Conservation (phyloP, 163 green algal species). For the Scenedesmus sp. region DNA sequence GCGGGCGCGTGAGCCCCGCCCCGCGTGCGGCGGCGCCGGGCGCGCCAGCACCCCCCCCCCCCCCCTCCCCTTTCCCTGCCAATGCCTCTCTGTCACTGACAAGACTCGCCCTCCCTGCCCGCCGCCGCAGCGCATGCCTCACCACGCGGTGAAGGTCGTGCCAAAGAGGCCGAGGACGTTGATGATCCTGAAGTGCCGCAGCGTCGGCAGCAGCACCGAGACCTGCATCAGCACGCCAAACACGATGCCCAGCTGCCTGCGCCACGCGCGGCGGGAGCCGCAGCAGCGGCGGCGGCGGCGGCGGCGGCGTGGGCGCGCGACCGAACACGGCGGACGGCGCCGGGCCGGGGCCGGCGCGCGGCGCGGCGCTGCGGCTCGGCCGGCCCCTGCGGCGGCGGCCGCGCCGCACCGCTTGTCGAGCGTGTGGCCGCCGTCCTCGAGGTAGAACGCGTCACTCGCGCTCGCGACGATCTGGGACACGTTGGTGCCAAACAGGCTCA, state of each 20-base stretch:
- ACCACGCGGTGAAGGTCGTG: constrained; percentile 38
- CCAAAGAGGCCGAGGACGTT: constrained; percentile 34
- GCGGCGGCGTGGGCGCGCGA: not conserved
- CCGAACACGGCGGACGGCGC: not conserved
- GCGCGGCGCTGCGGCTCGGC: not conserved
- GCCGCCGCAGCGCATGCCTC: not conserved
- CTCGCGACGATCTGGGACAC: constrained; percentile 35
- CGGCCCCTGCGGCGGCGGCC: not conserved
- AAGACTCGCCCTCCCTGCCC: too few species aligned
- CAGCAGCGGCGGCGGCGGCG: not conserved
- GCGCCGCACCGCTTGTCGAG: constrained; percentile 22
- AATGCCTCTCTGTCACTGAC: not conserved
- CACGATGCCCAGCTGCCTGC: constrained; percentile 31
- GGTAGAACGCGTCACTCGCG: constrained; percentile 31
- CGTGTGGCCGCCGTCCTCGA: not conserved
- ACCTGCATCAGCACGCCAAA: constrained; percentile 40
- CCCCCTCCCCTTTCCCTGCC: not conserved
- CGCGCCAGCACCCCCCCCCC: too few species aligned
- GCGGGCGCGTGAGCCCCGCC: too few species aligned
- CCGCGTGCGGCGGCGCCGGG: too few species aligned
- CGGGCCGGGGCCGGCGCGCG: too few species aligned
- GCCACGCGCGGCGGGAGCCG: not conserved
- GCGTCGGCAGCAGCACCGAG: constrained; percentile 36
- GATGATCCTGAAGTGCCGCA: constrained; percentile 44
- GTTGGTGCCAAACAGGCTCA: constrained; percentile 41